Percentiles rank a stretch among this genome's conserved stretches.
phyloP scores from a whole-genome alignment of 2,329 filamentous ascomycete species.

The Trichoderma sp. region DNA sequence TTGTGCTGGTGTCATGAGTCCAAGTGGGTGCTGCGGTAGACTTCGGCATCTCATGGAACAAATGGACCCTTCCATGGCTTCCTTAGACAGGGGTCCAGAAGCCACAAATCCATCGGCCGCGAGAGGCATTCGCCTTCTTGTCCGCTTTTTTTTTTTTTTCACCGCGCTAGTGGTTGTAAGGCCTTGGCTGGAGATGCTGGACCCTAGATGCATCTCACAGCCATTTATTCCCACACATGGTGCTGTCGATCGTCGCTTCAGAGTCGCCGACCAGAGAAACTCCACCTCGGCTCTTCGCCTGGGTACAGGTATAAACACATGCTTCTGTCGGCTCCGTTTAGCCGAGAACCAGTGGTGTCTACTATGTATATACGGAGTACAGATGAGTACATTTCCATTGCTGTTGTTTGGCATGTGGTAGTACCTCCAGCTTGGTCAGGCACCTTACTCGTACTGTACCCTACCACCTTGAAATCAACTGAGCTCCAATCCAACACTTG shows the following conservation, averaged over 20 bases:
- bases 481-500: neutral
- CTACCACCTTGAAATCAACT: neutral
- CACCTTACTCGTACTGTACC: neutral
- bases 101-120: conserved; percentile 6
- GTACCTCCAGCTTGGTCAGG: neutral
- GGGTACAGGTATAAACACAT: neutral
- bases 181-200: neutral
- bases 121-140: neutral
- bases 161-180: conserved; percentile 2
- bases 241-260: conserved; percentile 16
- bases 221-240: neutral
- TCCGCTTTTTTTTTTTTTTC: neutral
- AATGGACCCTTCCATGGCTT: conserved; percentile 15
- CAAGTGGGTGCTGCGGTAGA: conserved; percentile 12
- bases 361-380: neutral
- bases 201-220: conserved; percentile 17
- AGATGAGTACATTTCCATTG: neutral
- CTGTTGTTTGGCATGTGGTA: neutral
- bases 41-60: conserved; percentile 18
- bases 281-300: conserved; percentile 12
- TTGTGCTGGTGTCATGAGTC: conserved; percentile 1
- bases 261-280: neutral
- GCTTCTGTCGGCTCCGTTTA: neutral
- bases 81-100: neutral
- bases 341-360: neutral